phyloP scores from a whole-genome alignment of 129 eudicot genomes.

The Artemisia annua region DNA sequence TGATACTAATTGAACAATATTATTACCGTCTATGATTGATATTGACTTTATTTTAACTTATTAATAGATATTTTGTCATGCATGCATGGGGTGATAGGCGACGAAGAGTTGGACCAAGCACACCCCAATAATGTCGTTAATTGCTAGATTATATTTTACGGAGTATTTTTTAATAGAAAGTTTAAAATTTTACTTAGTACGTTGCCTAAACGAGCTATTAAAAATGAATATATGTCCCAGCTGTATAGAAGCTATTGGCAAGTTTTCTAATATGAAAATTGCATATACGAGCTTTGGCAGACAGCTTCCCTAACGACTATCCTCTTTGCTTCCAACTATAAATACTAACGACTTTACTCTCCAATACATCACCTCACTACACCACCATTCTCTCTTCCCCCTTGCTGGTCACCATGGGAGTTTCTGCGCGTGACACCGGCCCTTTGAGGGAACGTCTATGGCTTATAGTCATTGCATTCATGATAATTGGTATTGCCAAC shows the following conservation, averaged over 20 bases:
- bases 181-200: too few relatives aligned
- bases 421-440: slow-evolving; percentile 21
- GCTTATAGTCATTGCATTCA: slow-evolving; percentile 42
- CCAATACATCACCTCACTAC: slow-evolving; percentile 23
- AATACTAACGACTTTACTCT: slow-evolving; percentile 22
- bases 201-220: too few relatives aligned
- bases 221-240: slow-evolving; percentile 17
- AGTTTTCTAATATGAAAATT: too few relatives aligned
- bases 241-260: slow-evolving; percentile 22
- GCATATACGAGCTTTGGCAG: slow-evolving; percentile 1
- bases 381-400: slow-evolving; percentile 12
- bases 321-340: slow-evolving; percentile 28
- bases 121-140: too few relatives aligned
- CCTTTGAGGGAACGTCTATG: slow-evolving; percentile 40
- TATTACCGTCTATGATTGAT: too few relatives aligned
- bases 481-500: slow-evolving; percentile 31
- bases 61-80: too few relatives aligned
- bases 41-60: too few relatives aligned
- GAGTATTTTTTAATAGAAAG: too few relatives aligned
- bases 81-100: too few relatives aligned
- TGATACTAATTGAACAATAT: too few relatives aligned
- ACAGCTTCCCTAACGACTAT: slow-evolving; percentile 41
- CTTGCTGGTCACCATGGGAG: slow-evolving; percentile 41
- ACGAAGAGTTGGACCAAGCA: too few relatives aligned
- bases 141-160: too few relatives aligned